phyloP scores from a whole-genome alignment of 2,329 filamentous ascomycete genomes.

The Neofusicoccum sp. region DNA sequence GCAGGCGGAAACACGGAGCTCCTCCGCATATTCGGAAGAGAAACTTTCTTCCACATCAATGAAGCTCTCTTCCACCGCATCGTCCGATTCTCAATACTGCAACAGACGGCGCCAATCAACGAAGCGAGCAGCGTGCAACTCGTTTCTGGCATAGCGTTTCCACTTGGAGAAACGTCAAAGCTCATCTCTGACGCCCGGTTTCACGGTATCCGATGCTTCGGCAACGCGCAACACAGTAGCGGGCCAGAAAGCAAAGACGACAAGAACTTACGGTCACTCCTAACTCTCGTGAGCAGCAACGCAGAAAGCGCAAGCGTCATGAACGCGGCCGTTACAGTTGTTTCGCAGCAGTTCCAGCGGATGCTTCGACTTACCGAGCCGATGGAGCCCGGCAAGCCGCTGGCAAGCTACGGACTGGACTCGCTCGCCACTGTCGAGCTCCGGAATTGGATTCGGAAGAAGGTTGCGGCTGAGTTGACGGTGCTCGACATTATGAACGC shows the following conservation, averaged over 20 bases:
- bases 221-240: background rate
- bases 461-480: slow-evolving; percentile 32
- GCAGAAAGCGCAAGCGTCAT: background rate
- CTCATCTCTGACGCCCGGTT: background rate
- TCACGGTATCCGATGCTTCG: background rate
- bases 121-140: background rate
- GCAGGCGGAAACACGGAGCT: slow-evolving; percentile 15
- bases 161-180: background rate
- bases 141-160: background rate
- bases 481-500: slow-evolving; percentile 29
- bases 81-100: slow-evolving; percentile 22
- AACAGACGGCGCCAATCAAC: slow-evolving; percentile 16
- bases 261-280: background rate
- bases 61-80: slow-evolving; percentile 24
- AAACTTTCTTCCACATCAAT: slow-evolving; percentile 23
- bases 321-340: background rate
- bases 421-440: slow-evolving; percentile 42
- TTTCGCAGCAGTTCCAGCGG: background rate
- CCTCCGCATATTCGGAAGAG: background rate
- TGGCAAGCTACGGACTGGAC: slow-evolving; percentile 35
- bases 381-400: slow-evolving; percentile 21
- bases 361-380: background rate
- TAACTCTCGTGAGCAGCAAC: background rate
- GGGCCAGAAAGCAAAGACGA: background rate
- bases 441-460: slow-evolving; percentile 41